A percentile compares a stretch with the other conserved stretches of the same genome.
phyloP scores from a whole-genome alignment of 441 rosid genomes.

The Isatis lusitanica region DNA sequence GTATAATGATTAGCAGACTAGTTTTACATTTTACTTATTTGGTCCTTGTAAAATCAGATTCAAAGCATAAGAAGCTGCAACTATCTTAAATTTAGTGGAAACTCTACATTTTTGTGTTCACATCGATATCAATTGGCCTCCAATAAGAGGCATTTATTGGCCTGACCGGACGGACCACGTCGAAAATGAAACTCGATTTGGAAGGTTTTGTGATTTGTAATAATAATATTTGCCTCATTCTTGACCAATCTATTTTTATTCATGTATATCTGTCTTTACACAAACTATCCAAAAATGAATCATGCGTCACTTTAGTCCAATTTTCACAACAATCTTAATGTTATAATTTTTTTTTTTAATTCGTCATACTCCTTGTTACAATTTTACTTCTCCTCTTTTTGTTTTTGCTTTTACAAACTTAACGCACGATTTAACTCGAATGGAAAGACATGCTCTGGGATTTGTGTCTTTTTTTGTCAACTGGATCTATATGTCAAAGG shows the following conservation, averaged over 20 bases:
- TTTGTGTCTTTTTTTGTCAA: too few relatives aligned
- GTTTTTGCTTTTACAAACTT: not conserved
- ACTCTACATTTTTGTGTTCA: constrained; percentile 12
- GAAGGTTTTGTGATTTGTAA: constrained; percentile 24
- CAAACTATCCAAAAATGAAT: constrained; percentile 7
- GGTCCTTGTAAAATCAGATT: not conserved
- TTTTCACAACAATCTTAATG: constrained; percentile 16
- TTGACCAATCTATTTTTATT: constrained; percentile 20
- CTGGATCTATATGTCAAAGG: not conserved
- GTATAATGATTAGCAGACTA: not conserved
- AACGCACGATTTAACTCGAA: not conserved
- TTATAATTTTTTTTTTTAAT: not conserved
- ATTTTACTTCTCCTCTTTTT: not conserved
- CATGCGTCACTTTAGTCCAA: constrained; percentile 2
- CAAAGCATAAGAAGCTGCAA: constrained; percentile 5
- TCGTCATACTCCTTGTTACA: not conserved
- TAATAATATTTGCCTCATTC: not conserved
- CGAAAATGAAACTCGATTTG: constrained; percentile 31
- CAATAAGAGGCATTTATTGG: constrained; percentile 32
- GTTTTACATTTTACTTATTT: not conserved
- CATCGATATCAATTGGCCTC: constrained; percentile 21
- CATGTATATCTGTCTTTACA: constrained; percentile 25
- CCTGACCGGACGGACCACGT: constrained; percentile 35
- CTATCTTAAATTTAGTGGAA: constrained; percentile 12
- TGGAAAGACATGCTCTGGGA: not conserved